These are phyloP conservation scores for Ophiostoma ips DNA, from an alignment of 2,329 filamentous ascomycete species.

Conservation along the genomic window DNA sequence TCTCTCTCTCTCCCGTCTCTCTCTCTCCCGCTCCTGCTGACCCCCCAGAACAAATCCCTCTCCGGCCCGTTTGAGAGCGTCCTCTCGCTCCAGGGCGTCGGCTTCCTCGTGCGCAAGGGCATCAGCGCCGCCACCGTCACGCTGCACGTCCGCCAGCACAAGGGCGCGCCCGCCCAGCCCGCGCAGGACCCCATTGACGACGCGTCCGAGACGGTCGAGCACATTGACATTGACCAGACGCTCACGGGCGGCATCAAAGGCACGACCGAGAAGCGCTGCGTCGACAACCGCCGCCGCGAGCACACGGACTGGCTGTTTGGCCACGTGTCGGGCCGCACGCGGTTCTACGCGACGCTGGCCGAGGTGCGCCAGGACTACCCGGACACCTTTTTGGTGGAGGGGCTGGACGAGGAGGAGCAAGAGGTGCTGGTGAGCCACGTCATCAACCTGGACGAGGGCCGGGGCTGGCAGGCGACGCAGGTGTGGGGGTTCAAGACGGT, in stretches of 20 bases:
- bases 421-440: slow-evolving; percentile 53
- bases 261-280: slow-evolving; percentile 40
- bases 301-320: slow-evolving; percentile 76
- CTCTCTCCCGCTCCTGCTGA: not conserved
- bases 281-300: slow-evolving; percentile 39
- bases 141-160: slow-evolving; percentile 45
- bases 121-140: slow-evolving; percentile 56
- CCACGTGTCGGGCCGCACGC: slow-evolving; percentile 45
- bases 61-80: slow-evolving; percentile 56
- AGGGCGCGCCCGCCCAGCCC: slow-evolving; percentile 26
- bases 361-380: slow-evolving; percentile 43
- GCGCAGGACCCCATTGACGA: slow-evolving; percentile 19
- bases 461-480: slow-evolving; percentile 42
- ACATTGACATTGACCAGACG: slow-evolving; percentile 61
- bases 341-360: slow-evolving; percentile 25
- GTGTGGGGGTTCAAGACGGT: slow-evolving; percentile 44
- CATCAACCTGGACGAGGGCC: slow-evolving; percentile 32
- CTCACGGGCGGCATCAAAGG: slow-evolving; percentile 57
- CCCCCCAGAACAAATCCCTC: slow-evolving; percentile 54
- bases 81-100: slow-evolving; percentile 57
- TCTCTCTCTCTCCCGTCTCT: not conserved
- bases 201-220: slow-evolving; percentile 23
- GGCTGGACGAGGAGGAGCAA: slow-evolving; percentile 36
- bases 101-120: slow-evolving; percentile 59
- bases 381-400: slow-evolving; percentile 29